Evolutionary conservation across 441 rosid genomes (phyloP).

Genomic region (Omphalea diandra): DNA sequence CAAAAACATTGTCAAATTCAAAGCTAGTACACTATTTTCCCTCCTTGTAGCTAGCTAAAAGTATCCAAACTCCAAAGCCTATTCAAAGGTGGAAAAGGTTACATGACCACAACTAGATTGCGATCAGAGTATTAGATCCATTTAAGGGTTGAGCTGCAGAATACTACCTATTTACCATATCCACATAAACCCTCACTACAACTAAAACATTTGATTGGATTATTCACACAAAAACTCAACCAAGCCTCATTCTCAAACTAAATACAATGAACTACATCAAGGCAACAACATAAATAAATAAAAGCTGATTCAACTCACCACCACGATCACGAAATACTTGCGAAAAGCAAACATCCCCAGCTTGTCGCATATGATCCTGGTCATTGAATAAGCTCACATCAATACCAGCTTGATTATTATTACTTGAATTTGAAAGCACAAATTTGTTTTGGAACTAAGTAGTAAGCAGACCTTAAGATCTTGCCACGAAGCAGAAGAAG

Average conservation of each 20-base stretch:
- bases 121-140: not conserved
- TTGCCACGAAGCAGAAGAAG: slow-evolving; percentile 60
- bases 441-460: not conserved
- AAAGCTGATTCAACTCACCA: slow-evolving; percentile 27
- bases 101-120: not conserved
- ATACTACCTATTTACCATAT: not conserved
- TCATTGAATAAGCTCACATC: not conserved
- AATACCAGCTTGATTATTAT: not conserved
- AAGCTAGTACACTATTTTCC: not conserved
- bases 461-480: slow-evolving; percentile 48
- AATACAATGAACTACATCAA: not conserved
- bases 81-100: too few relatives aligned
- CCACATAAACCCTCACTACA: not conserved
- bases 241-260: not conserved
- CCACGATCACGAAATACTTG: slow-evolving; percentile 53
- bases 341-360: slow-evolving; percentile 55
- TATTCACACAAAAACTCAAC: not conserved
- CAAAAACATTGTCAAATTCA: slow-evolving; percentile 23
- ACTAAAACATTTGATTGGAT: not conserved
- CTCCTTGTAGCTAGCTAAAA: not conserved
- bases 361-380: slow-evolving; percentile 59
- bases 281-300: not conserved
- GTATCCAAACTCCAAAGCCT: not conserved
- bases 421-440: not conserved
- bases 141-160: too few relatives aligned